Evolutionary conservation across 2,329 filamentous ascomycete genomes (phyloP).

Genomic region (Akanthomyces dipterigenus): DNA sequence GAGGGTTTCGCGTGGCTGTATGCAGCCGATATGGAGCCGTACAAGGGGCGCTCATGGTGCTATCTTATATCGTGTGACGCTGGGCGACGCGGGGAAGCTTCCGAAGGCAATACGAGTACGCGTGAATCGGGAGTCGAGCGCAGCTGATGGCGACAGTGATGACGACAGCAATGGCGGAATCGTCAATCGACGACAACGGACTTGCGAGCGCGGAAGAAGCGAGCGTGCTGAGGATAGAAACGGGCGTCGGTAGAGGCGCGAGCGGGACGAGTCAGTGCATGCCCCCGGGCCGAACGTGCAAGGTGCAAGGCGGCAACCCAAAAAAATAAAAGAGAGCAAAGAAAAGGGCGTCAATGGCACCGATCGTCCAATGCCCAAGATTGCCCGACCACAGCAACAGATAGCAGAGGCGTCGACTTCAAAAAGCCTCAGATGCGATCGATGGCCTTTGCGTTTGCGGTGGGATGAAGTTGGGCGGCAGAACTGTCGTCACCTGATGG

Average conservation of each 20-base stretch:
- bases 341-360: background rate
- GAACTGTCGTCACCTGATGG: conserved; percentile 3
- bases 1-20: background rate
- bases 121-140: background rate
- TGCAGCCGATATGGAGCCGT: conserved; percentile 11
- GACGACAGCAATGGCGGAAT: too few species aligned
- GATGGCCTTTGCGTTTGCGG: background rate
- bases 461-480: conserved; percentile 1
- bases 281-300: background rate
- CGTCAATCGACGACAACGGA: background rate
- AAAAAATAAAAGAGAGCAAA: background rate
- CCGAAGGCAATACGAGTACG: background rate
- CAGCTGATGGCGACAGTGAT: background rate
- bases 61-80: background rate
- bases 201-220: background rate
- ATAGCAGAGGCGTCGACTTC: background rate
- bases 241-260: conserved; percentile 3
- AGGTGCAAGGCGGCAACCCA: background rate
- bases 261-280: conserved; percentile 12
- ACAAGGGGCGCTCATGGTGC: conserved; percentile 21
- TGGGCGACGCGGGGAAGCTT: background rate
- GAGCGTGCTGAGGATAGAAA: background rate
- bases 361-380: background rate
- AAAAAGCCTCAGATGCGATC: background rate
- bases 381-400: background rate